Conservation (phyloP, 179 eudicot genomes). For the Beta macrorhiza region DNA sequence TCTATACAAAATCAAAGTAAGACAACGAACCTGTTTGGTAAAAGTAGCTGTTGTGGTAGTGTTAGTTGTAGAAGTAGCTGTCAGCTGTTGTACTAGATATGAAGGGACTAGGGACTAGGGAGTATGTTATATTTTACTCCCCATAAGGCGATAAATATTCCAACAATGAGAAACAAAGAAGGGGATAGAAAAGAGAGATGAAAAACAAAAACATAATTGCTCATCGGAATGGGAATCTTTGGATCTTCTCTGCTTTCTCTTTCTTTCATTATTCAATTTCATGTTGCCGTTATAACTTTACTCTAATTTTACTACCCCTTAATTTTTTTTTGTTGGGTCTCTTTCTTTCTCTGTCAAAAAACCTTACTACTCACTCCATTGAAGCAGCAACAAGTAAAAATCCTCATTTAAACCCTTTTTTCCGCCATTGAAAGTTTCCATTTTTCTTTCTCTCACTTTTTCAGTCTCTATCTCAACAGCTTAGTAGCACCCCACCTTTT, state of each 20-base stretch:
- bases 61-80: accelerated
- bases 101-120: too few relatives aligned
- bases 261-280: slow-evolving; percentile 6
- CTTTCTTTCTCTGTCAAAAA: not conserved
- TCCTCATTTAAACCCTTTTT: not conserved
- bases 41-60: accelerated
- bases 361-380: not conserved
- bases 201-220: slow-evolving; percentile 1
- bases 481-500: slow-evolving; percentile 2
- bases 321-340: not conserved
- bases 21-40: too few relatives aligned
- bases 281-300: slow-evolving; percentile 22
- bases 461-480: not conserved
- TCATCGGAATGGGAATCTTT: slow-evolving; percentile 18
- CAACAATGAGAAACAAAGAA: slow-evolving; percentile 1
- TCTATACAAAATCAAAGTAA: too few relatives aligned
- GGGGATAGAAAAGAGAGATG: not conserved
- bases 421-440: not conserved
- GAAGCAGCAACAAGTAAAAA: slow-evolving; percentile 5
- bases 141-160: not conserved
- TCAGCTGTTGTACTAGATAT: accelerated
- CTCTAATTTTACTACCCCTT: not conserved
- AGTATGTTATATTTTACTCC: too few relatives aligned
- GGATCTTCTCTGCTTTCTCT: not conserved
- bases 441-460: not conserved